Conservation (phyloP, 2,329 filamentous ascomycete genomes). For the Beauveria brongniartii region DNA sequence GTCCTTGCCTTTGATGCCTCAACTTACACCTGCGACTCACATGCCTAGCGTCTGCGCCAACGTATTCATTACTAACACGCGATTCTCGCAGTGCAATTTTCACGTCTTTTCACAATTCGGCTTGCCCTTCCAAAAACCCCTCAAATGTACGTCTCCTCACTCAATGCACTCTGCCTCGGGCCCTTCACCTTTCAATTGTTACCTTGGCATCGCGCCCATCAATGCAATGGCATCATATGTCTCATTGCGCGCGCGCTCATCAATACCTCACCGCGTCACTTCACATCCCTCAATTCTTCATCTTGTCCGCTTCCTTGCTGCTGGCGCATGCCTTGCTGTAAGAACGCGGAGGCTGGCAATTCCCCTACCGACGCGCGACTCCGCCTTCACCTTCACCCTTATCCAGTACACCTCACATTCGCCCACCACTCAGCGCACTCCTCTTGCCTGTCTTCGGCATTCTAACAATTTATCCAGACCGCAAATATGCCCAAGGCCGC, state of each 20-base stretch:
- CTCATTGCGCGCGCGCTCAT: neutral
- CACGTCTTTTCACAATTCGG: slow-evolving; percentile 3
- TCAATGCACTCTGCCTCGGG: neutral
- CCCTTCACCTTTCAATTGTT: neutral
- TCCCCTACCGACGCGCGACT: neutral
- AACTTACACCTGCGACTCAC: slow-evolving; percentile 2
- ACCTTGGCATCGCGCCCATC: neutral
- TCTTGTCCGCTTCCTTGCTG: neutral
- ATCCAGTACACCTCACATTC: neutral
- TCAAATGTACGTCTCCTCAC: slow-evolving; percentile 12
- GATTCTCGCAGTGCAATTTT: slow-evolving; percentile 10
- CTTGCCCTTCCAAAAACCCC: slow-evolving; percentile 12
- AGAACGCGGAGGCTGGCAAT: neutral
- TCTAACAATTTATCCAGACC: slow-evolving; percentile 16
- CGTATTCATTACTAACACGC: slow-evolving; percentile 11
- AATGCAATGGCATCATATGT: neutral
- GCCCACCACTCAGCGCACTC: neutral
- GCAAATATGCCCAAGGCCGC: slow-evolving; percentile 53
- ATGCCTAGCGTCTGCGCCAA: neutral
- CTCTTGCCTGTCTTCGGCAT: neutral
- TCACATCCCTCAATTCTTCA: neutral
- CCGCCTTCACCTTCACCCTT: slow-evolving; percentile 16
- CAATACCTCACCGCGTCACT: neutral
- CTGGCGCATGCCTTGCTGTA: neutral
- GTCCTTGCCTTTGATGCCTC: slow-evolving; percentile 6